Evolutionary conservation across 2,329 filamentous ascomycete species (phyloP).

Genomic region (Aspergillus neotritici): DNA sequence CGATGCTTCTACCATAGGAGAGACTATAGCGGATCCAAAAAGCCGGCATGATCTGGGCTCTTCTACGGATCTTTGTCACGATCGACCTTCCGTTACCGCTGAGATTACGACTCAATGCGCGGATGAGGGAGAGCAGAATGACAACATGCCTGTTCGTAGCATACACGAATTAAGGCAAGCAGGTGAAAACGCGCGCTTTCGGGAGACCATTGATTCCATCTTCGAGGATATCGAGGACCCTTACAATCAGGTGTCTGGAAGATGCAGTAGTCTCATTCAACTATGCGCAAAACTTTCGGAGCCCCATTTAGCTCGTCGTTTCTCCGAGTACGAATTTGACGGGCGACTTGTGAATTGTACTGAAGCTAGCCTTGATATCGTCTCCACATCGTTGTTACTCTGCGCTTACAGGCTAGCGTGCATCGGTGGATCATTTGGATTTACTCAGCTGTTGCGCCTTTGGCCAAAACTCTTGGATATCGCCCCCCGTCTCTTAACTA

Average conservation of each 20-base stretch:
- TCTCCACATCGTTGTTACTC: slow-evolving; percentile 27
- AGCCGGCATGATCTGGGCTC: slow-evolving; percentile 2
- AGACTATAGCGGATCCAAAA: too few species aligned
- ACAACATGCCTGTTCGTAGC: slow-evolving; percentile 46
- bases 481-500: slow-evolving; percentile 21
- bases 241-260: slow-evolving; percentile 41
- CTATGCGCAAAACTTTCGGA: slow-evolving; percentile 50
- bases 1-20: slow-evolving; percentile 35
- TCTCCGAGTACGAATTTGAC: slow-evolving; percentile 69
- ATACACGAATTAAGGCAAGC: slow-evolving; percentile 58
- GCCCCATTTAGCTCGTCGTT: slow-evolving; percentile 41
- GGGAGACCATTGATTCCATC: slow-evolving; percentile 50
- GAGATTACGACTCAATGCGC: slow-evolving; percentile 21
- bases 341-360: slow-evolving; percentile 61
- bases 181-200: slow-evolving; percentile 53
- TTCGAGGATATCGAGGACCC: slow-evolving; percentile 55
- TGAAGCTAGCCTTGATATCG: slow-evolving; percentile 52
- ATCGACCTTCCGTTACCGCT: slow-evolving; percentile 6
- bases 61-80: slow-evolving; percentile 1
- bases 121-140: slow-evolving; percentile 45
- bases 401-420: slow-evolving; percentile 31
- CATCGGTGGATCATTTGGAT: slow-evolving; percentile 22
- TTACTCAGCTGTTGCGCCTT: slow-evolving; percentile 23
- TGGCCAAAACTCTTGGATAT: slow-evolving; percentile 30
- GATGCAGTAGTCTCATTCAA: slow-evolving; percentile 51